A percentile compares a stretch with the other conserved stretches of the same genome.
Conservation (phyloP, 2,329 filamentous ascomycete genomes). For the Alternaria burnsii region DNA sequence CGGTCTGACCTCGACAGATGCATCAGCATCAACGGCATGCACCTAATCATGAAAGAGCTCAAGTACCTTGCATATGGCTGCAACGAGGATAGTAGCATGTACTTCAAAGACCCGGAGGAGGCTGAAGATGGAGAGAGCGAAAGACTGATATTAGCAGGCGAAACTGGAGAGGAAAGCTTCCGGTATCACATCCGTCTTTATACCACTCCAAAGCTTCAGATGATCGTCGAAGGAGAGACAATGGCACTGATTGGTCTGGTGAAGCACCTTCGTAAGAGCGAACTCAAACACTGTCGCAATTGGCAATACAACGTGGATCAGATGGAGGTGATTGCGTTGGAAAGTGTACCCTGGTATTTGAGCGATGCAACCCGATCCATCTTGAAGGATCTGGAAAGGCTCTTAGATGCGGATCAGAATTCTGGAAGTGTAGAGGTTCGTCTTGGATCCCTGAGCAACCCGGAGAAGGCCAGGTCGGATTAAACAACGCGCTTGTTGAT, state of each 20-base stretch:
- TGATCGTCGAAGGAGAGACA: not conserved
- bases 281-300: not conserved
- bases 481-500: not conserved
- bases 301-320: not conserved
- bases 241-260: not conserved
- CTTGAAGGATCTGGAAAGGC: not conserved
- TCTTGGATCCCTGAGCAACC: not conserved
- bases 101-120: not conserved
- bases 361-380: not conserved
- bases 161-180: not conserved
- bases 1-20: not conserved
- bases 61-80: not conserved
- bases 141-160: not conserved
- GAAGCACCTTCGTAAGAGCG: not conserved
- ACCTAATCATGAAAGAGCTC: constrained; percentile 1
- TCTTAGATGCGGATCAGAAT: not conserved
- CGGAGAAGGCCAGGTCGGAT: not conserved
- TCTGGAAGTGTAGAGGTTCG: not conserved
- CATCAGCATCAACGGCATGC: not conserved
- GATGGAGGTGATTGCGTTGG: not conserved
- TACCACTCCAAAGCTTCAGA: not conserved
- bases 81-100: not conserved
- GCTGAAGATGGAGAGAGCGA: not conserved
- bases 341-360: not conserved
- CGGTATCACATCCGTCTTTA: not conserved